A percentile compares a stretch with the other conserved stretches of the same genome.
phyloP scores from a whole-genome alignment of 1,139 yeast genomes.

The Geotrichum aggregatum region DNA sequence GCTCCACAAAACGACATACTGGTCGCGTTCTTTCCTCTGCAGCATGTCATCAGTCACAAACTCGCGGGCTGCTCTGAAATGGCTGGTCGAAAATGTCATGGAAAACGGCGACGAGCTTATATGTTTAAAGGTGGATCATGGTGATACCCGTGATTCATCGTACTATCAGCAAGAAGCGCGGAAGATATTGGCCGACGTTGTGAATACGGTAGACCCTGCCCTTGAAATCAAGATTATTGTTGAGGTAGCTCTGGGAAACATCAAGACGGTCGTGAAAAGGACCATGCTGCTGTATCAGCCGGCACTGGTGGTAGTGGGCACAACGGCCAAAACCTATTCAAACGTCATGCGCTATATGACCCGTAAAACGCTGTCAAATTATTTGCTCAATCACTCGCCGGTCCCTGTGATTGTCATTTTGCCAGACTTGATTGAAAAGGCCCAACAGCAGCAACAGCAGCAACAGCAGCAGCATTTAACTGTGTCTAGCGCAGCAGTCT shows the following conservation, averaged over 20 bases:
- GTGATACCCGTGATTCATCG: conserved; percentile 8
- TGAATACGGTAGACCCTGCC: conserved; percentile 22
- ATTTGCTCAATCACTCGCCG: conserved; percentile 30
- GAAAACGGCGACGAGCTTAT: conserved; percentile 34
- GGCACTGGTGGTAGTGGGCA: conserved; percentile 31
- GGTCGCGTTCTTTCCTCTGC: conserved; percentile 29
- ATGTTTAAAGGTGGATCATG: conserved; percentile 28
- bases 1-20: conserved; percentile 23
- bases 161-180: conserved; percentile 28
- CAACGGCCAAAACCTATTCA: conserved; percentile 26
- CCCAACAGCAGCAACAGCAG: too few species aligned
- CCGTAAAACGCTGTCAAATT: conserved; percentile 23
- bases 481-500: neutral
- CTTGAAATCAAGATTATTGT: conserved; percentile 29
- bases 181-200: conserved; percentile 23
- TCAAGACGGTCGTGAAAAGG: conserved; percentile 31
- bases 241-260: conserved; percentile 31
- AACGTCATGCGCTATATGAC: conserved; percentile 27
- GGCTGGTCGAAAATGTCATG: conserved; percentile 28
- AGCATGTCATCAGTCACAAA: conserved; percentile 13
- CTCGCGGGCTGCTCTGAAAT: conserved; percentile 27
- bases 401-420: conserved; percentile 31
- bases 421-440: neutral
- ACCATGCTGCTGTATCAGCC: conserved; percentile 33
- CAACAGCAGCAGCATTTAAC: too few species aligned